Conservation (phyloP, 352 stramenopile genomes). For the Pythium angustatum region DNA sequence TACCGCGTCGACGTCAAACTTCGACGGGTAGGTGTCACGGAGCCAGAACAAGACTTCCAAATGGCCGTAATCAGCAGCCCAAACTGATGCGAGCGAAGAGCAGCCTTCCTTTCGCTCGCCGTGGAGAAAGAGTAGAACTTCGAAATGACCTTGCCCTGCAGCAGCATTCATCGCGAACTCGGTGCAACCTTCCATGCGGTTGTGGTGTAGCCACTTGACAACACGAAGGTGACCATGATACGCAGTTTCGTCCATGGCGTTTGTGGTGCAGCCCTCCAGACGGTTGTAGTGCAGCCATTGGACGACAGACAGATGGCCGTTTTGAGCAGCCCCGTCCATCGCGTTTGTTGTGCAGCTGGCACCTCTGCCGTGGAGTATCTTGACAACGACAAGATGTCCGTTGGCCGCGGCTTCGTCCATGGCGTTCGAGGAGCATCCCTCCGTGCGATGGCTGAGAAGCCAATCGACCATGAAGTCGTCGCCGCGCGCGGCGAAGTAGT, state of each 20-base stretch:
- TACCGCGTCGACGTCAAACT: neutral
- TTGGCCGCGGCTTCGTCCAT: constrained; percentile 5
- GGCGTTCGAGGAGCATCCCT: neutral
- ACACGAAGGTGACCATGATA: neutral
- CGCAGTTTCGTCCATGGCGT: neutral
- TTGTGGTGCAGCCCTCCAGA: neutral
- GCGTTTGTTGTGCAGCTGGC: neutral
- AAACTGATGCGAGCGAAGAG: neutral
- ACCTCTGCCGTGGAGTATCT: neutral
- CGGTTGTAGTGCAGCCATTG: neutral
- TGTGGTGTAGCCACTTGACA: neutral
- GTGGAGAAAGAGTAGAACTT: neutral
- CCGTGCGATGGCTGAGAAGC: neutral
- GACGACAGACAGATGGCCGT: neutral
- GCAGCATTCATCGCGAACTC: neutral
- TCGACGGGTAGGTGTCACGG: neutral
- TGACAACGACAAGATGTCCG: neutral
- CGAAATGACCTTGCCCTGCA: neutral
- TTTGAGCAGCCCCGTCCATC: neutral
- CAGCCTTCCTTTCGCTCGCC: neutral
- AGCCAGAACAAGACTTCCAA: neutral
- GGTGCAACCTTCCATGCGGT: neutral
- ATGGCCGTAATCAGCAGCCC: neutral
- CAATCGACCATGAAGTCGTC: neutral
- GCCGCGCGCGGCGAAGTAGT: constrained; percentile 6